Conservation (phyloP, 2,329 filamentous ascomycete genomes). For the Pseudopyricularia cyperi region DNA sequence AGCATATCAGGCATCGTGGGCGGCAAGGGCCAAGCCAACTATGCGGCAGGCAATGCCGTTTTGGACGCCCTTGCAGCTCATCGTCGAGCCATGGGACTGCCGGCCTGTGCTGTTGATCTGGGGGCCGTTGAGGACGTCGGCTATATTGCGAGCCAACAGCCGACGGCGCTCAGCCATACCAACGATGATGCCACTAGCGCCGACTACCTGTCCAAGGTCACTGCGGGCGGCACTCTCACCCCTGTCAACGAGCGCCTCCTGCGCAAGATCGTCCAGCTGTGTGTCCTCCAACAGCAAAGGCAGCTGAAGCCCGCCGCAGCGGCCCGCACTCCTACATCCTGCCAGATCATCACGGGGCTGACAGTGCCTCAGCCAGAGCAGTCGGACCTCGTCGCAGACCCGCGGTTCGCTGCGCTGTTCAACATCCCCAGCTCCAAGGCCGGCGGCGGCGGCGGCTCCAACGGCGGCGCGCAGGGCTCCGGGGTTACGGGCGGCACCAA, state of each 20-base stretch:
- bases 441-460: not conserved
- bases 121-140: constrained; percentile 19
- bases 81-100: constrained; percentile 15
- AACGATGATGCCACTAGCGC: constrained; percentile 3
- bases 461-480: not conserved
- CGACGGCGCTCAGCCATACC: not conserved
- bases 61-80: constrained; percentile 23
- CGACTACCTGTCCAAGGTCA: not conserved
- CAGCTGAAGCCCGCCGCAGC: constrained; percentile 2
- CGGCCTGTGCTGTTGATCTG: constrained; percentile 22
- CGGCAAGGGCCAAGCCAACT: constrained; percentile 23
- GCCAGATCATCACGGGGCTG: constrained; percentile 6
- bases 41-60: constrained; percentile 25
- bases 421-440: not conserved
- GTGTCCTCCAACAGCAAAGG: constrained; percentile 3
- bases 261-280: constrained; percentile 5
- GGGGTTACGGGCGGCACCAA: not conserved
- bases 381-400: not conserved
- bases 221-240: constrained; percentile 1
- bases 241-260: constrained; percentile 6
- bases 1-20: constrained; percentile 18
- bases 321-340: not conserved
- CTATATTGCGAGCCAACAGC: constrained; percentile 6
- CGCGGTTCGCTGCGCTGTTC: not conserved
- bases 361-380: not conserved